A percentile compares a stretch with the other conserved stretches of the same genome.
phyloP scores from a whole-genome alignment of 169 alveolate genomes.

The Plasmodium chabaudi region DNA sequence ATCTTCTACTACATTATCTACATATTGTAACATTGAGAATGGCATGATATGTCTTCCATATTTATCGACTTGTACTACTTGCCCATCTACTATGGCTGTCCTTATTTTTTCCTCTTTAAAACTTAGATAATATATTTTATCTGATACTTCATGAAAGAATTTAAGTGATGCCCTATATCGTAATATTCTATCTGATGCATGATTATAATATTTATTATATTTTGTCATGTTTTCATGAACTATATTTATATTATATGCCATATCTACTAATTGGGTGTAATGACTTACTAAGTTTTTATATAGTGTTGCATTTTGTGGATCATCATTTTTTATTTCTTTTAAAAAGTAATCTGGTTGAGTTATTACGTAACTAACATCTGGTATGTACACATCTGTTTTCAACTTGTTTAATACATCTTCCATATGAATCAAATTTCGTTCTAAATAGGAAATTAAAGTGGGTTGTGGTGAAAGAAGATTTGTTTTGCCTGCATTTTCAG shows the following conservation, averaged over 20 bases:
- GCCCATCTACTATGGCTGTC: neutral
- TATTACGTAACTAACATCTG: conserved; percentile 26
- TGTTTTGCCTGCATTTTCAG: neutral
- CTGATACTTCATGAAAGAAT: conserved; percentile 7
- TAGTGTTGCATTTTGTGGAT: neutral
- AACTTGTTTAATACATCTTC: neutral
- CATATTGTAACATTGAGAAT: conserved; percentile 23
- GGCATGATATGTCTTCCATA: too few species aligned
- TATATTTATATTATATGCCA: conserved; percentile 1
- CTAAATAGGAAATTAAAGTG: neutral
- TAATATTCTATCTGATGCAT: conserved; percentile 9
- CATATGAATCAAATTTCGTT: conserved; percentile 34
- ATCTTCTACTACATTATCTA: neutral
- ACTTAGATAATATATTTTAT: too few species aligned
- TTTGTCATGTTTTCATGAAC: neutral
- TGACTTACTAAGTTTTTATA: neutral
- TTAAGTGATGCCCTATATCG: conserved; percentile 17
- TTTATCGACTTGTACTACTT: neutral
- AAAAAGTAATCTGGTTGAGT: conserved; percentile 12
- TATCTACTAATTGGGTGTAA: neutral
- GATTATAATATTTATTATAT: neutral
- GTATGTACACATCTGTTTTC: neutral
- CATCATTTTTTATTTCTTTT: conserved; percentile 20
- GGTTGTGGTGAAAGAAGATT: too few species aligned
- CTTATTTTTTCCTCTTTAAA: neutral